Evolutionary conservation across 179 eudicot species (phyloP), one percentile per base, ranked within the genome.

Genomic region (Silene coronaria): DNA sequence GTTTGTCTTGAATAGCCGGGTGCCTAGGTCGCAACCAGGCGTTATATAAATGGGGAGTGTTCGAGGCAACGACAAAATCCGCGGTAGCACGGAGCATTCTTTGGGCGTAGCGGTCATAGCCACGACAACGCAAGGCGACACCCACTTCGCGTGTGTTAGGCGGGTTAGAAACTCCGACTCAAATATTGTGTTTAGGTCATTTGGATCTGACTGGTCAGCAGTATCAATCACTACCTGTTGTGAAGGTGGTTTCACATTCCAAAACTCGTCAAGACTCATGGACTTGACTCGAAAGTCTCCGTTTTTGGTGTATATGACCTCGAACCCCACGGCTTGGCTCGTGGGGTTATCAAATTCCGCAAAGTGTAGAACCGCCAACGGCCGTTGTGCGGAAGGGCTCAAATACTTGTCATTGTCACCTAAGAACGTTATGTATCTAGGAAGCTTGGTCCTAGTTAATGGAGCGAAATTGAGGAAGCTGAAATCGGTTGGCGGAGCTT

Each of bases 351-450:
- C 36, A 1, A 13, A 16, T 0, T 3, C 16, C 3, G 16, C 2
- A 14, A 16, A 51, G 17, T 8, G 22, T 10, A 45, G 6, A 28
- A 1, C 0, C 0, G 3, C 2, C 0, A 4, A 7, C 24, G 6
- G 59, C 1, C 13, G 12, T 6, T 2, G 3, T 6, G 4, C 19
- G 9, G 5, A 1, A 4, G 58, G 21, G 21, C 19, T 48, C 38
- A 70, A 23, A 51, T 48, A 70, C 38, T 0, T 27, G 73, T 70
- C 7, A 17, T 70, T 51, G 12, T 70, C 36, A 24, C 73, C 61
- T 17, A 2, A 3, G 23, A 70, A 24, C 36, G 6, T 48, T 23
- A 70, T 3, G 61, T 70, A 70, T 17, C 59, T 48, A 7, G 73
- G 73, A 48, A 70, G 73, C 28, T 70, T 70, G 38, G n/a, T 26